These are phyloP conservation scores for Perkinsela sp. DNA, from an alignment of 208 protist species.

Conservation along the genomic window DNA sequence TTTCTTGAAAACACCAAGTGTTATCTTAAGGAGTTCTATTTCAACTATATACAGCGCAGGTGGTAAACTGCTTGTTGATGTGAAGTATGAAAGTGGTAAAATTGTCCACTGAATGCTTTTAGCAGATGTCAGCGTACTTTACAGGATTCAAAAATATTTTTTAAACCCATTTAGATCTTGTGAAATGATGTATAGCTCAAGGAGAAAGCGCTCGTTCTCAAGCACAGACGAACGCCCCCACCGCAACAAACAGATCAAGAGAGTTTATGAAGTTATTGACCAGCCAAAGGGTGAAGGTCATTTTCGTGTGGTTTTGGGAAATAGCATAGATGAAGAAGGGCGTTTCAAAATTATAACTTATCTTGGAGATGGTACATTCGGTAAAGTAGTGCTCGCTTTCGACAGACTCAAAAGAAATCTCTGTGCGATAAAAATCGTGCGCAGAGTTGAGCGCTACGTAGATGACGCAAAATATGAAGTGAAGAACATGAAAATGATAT, in stretches of 20 bases:
- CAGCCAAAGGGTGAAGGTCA: slow-evolving; percentile 61
- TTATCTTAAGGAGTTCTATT: slow-evolving; percentile 63
- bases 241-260: too few species aligned
- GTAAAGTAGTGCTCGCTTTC: slow-evolving; percentile 40
- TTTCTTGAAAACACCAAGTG: slow-evolving; percentile 49
- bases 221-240: too few species aligned
- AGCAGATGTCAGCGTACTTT: too few species aligned
- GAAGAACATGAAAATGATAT: slow-evolving; percentile 31
- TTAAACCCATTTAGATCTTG: too few species aligned
- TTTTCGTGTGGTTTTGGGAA: slow-evolving; percentile 58
- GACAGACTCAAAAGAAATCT: slow-evolving; percentile 15
- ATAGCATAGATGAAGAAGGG: slow-evolving; percentile 50
- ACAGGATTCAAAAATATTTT: too few species aligned
- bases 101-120: too few species aligned
- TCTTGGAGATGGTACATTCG: slow-evolving; percentile 44
- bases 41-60: slow-evolving; percentile 42
- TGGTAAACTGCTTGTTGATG: slow-evolving; percentile 13
- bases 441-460: slow-evolving; percentile 21
- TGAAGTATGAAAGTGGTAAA: too few species aligned
- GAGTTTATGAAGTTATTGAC: slow-evolving; percentile 33
- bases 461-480: slow-evolving; percentile 39
- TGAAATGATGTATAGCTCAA: too few species aligned
- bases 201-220: too few species aligned
- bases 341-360: slow-evolving; percentile 62
- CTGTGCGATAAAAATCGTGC: slow-evolving; percentile 50